Evolutionary conservation across 495 filamentous ascomycete species (phyloP), one percentile per base, ranked within the genome.

Genomic region (Lentithecium fluviatile): DNA sequence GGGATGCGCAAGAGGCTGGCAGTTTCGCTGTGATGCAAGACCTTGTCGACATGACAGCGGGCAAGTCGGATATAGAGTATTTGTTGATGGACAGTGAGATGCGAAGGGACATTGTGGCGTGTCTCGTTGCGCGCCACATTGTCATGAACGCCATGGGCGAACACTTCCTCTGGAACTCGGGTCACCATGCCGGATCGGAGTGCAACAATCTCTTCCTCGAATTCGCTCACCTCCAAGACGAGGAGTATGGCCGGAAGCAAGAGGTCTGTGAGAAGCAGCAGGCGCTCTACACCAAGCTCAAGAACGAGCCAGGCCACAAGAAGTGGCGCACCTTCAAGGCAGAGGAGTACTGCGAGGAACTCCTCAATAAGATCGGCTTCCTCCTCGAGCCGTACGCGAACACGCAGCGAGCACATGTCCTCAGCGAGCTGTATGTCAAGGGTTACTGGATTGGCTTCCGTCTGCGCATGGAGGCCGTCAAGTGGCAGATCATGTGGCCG

Each of bases 371-470:
- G 24, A 21, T 62, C 48, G 26, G 2, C 32, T 17, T 6, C 6
- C 32, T 62, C 4, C 6, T 61, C 24, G 17, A n/a, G 24, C 11
- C 20, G 6, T 40, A 2, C 15, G 17, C 21, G 19, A 20, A n/a
- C 21, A n/a, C 43, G 5, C 26, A 46, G 8, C 45, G 55, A 4
- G 5, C 34, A 15, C 43, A 40, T 15, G 25, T 11, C 2, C 48
- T 60, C 11, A 21, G 43, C 10, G 56, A 60, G 36, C 47, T 60
- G 2, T 56, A 42, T 42, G 20, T 56, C 34, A 56, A 62, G 26
- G 59, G 51, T 29, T 56, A 48, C 19, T 42, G 59, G 10, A 62
- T 62, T 43, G 59, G 59, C 15, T 62, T 62, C 45, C 52, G 52
- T 26, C 47, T 62, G 51, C 59, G 59, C 24, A 62, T 56, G 59